Evolutionary conservation across 2,329 filamentous ascomycete genomes (phyloP).

Genomic region (Huntiella omanensis): DNA sequence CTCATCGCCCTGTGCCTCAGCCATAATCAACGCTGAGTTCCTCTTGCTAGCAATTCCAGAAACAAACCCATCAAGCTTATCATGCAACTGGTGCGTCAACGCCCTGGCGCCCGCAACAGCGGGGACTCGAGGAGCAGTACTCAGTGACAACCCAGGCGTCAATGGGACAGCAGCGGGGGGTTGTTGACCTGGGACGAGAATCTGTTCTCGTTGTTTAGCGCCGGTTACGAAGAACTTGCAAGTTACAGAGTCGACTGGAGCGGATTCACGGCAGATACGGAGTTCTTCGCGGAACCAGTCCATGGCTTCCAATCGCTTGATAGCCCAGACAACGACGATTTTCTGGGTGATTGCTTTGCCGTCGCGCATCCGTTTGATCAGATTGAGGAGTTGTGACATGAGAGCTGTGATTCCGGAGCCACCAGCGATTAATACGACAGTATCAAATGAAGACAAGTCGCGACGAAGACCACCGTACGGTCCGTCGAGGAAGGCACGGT

Average conservation of each 20-base stretch:
- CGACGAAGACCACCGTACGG: slow-evolving; percentile 90
- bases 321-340: slow-evolving; percentile 82
- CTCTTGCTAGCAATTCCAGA: slow-evolving; percentile 73
- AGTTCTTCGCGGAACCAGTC: slow-evolving; percentile 96
- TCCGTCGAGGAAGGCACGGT: slow-evolving; percentile 79
- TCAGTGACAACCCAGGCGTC: slow-evolving; percentile 13
- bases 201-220: slow-evolving; percentile 28
- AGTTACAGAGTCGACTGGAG: slow-evolving; percentile 71
- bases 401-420: slow-evolving; percentile 89
- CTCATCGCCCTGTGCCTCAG: slow-evolving; percentile 60
- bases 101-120: slow-evolving; percentile 25
- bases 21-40: slow-evolving; percentile 64
- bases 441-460: slow-evolving; percentile 79
- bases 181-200: slow-evolving; percentile 1
- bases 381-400: slow-evolving; percentile 72
- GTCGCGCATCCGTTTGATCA: slow-evolving; percentile 94
- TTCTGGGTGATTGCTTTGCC: slow-evolving; percentile 83
- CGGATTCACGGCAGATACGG: slow-evolving; percentile 74
- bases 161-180: neutral
- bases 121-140: slow-evolving; percentile 6
- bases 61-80: slow-evolving; percentile 74
- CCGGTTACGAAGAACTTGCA: slow-evolving; percentile 92
- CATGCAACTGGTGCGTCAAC: slow-evolving; percentile 59
- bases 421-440: slow-evolving; percentile 79
- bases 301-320: slow-evolving; percentile 82